These are phyloP conservation scores for Letharia lupina DNA, from an alignment of 495 filamentous ascomycete species.

Conservation along the genomic window DNA sequence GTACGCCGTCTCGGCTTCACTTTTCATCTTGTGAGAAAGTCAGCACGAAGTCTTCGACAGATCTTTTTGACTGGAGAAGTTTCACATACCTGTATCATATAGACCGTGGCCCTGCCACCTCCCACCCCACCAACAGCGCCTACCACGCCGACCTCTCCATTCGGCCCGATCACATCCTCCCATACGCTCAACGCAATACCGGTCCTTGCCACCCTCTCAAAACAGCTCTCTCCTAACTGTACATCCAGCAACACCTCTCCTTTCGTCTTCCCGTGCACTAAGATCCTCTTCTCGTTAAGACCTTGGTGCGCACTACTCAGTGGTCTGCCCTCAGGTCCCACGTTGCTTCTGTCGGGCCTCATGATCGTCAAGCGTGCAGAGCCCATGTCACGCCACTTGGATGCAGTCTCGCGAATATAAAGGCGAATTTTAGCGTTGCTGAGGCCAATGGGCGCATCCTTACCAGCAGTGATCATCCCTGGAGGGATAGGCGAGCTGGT, in stretches of 20 bases:
- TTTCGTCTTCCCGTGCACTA: constrained; percentile 61
- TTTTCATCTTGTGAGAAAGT: constrained; percentile 41
- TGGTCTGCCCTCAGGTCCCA: constrained; percentile 13
- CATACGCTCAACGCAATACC: constrained; percentile 84
- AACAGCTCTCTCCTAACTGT: constrained; percentile 72
- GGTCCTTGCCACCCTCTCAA: constrained; percentile 70
- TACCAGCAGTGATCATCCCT: constrained; percentile 46
- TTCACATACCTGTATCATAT: constrained; percentile 61
- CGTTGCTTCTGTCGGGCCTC: constrained; percentile 32
- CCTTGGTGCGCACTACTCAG: constrained; percentile 20
- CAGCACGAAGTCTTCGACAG: neutral
- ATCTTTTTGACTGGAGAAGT: neutral
- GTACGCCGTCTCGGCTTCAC: constrained; percentile 52
- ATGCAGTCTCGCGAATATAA: constrained; percentile 65
- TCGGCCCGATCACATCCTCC: constrained; percentile 65
- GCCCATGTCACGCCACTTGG: constrained; percentile 86
- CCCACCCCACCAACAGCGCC: constrained; percentile 62
- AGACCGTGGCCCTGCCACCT: constrained; percentile 61
- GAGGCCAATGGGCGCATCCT: constrained; percentile 49
- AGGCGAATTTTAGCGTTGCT: constrained; percentile 74
- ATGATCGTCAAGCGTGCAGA: constrained; percentile 74
- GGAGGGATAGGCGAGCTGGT: constrained; percentile 51
- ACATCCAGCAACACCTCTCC: constrained; percentile 68
- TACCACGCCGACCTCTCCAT: constrained; percentile 57
- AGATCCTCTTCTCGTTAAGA: constrained; percentile 66